phyloP scores from a whole-genome alignment of 2,329 filamentous ascomycete species.

The Rhexocercosporidium sp. region DNA sequence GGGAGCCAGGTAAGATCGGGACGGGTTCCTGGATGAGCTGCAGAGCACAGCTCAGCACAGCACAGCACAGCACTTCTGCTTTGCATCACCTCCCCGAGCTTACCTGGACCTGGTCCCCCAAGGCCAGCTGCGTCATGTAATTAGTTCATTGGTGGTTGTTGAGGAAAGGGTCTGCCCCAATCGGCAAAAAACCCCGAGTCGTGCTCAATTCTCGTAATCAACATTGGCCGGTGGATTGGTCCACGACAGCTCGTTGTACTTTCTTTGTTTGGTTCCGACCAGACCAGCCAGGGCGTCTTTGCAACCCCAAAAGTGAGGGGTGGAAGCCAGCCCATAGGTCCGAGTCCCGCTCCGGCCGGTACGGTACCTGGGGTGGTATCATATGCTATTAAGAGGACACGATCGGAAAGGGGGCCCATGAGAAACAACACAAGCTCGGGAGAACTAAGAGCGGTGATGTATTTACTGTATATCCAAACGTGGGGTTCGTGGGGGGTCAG shows the following conservation, averaged over 20 bases:
- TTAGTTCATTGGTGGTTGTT: neutral
- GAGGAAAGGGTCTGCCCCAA: neutral
- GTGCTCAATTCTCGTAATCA: neutral
- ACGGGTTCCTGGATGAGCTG: constrained; percentile 9
- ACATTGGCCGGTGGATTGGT: neutral
- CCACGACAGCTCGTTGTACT: neutral
- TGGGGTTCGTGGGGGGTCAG: neutral
- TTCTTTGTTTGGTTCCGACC: neutral
- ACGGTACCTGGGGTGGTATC: constrained; percentile 12
- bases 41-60: no score
- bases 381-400: neutral
- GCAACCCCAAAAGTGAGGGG: constrained; percentile 3
- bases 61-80: constrained; percentile 1
- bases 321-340: neutral
- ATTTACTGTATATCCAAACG: neutral
- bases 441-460: neutral
- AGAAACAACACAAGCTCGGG: neutral
- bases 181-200: neutral
- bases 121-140: neutral
- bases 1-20: neutral
- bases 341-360: neutral
- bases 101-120: neutral
- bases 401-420: neutral
- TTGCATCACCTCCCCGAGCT: neutral
- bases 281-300: neutral